Percentiles rank a stretch among this genome's conserved stretches.
Evolutionary conservation across 2,329 filamentous ascomycete species (phyloP).

Genomic region (Tympanopsis confertula): DNA sequence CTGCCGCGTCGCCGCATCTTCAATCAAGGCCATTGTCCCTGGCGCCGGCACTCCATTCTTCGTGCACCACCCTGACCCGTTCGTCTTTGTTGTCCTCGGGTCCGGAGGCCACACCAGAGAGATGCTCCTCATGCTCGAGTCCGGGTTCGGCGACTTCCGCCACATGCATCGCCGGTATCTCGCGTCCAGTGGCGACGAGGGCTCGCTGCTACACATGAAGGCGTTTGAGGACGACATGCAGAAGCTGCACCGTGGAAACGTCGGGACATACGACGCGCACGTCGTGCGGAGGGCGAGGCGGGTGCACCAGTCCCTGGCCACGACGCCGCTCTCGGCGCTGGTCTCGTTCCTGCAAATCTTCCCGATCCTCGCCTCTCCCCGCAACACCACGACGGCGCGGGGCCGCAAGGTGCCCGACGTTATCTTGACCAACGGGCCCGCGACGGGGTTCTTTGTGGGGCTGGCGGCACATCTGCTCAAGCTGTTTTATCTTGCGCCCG

Average conservation of each 20-base stretch:
- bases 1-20: neutral
- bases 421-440: slow-evolving; percentile 80
- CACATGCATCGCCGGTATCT: slow-evolving; percentile 68
- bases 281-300: slow-evolving; percentile 64
- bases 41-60: slow-evolving; percentile 2
- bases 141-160: slow-evolving; percentile 36
- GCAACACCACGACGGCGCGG: slow-evolving; percentile 9
- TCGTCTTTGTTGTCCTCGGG: slow-evolving; percentile 74
- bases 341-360: slow-evolving; percentile 54
- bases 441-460: slow-evolving; percentile 69
- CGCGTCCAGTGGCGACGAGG: slow-evolving; percentile 63
- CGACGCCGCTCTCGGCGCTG: slow-evolving; percentile 59
- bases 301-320: slow-evolving; percentile 71
- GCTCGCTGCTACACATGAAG: slow-evolving; percentile 51
- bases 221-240: slow-evolving; percentile 46
- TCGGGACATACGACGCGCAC: slow-evolving; percentile 49
- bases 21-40: neutral
- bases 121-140: slow-evolving; percentile 73
- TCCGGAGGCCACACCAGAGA: slow-evolving; percentile 92
- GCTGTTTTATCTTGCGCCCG: slow-evolving; percentile 28
- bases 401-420: slow-evolving; percentile 49
- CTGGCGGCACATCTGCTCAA: slow-evolving; percentile 35
- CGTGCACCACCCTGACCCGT: slow-evolving; percentile 26
- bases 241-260: slow-evolving; percentile 11
- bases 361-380: slow-evolving; percentile 33